These are phyloP conservation scores for Saturnispora hagleri DNA, from an alignment of 805 yeast species.

Conservation along the genomic window DNA sequence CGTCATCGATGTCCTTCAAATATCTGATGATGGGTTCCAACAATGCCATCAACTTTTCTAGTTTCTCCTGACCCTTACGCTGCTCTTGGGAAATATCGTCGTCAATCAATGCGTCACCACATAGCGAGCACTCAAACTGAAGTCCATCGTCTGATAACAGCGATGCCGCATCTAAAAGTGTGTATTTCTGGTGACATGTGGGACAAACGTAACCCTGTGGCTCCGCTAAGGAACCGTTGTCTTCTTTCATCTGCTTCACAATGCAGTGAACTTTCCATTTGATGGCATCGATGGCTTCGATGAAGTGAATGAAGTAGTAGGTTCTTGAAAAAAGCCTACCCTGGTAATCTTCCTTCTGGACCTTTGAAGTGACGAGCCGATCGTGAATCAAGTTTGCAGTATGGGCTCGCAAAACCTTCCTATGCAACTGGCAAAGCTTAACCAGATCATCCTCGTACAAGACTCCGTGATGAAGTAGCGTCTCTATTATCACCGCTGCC, in stretches of 20 bases:
- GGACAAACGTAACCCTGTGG: slow-evolving; percentile 95
- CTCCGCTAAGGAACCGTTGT: slow-evolving; percentile 73
- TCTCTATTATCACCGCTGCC: slow-evolving; percentile 80
- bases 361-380: slow-evolving; percentile 60
- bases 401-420: slow-evolving; percentile 76
- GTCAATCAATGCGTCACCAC: slow-evolving; percentile 69
- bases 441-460: slow-evolving; percentile 87
- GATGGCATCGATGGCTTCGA: slow-evolving; percentile 90
- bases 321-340: slow-evolving; percentile 71
- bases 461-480: slow-evolving; percentile 78
- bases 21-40: slow-evolving; percentile 80
- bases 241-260: slow-evolving; percentile 70
- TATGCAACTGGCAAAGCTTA: slow-evolving; percentile 69
- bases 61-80: slow-evolving; percentile 66
- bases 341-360: slow-evolving; percentile 60
- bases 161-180: slow-evolving; percentile 83
- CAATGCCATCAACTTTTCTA: slow-evolving; percentile 80
- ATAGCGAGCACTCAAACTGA: slow-evolving; percentile 75
- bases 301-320: slow-evolving; percentile 69
- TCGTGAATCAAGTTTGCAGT: slow-evolving; percentile 81
- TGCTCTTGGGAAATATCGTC: slow-evolving; percentile 85
- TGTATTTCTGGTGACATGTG: slow-evolving; percentile 68
- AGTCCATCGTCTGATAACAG: slow-evolving; percentile 70
- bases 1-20: slow-evolving; percentile 74
- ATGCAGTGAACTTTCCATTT: slow-evolving; percentile 93